Percentiles rank a stretch among this genome's conserved stretches.
These are phyloP conservation scores for Mycena olivaceomarginata DNA, from an alignment of 768 basidiomycete genomes.

Conservation along the genomic window DNA sequence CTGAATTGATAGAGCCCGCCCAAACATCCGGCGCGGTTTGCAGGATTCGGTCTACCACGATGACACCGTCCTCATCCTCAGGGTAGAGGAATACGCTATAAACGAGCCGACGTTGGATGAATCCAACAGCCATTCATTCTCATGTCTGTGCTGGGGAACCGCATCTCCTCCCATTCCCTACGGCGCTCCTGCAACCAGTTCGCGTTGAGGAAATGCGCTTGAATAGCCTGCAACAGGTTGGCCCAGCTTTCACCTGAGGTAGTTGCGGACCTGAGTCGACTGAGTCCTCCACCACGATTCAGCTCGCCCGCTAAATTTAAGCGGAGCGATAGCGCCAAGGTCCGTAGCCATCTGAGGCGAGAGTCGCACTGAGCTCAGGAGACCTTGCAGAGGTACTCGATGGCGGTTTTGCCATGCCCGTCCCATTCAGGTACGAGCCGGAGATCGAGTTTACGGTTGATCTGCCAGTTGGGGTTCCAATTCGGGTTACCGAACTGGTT, in stretches of 20 bases:
- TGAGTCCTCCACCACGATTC: slow-evolving; percentile 21
- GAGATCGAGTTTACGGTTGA: neutral
- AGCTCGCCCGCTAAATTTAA: slow-evolving; percentile 13
- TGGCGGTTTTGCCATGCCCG: neutral
- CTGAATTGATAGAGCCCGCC: slow-evolving; percentile 16
- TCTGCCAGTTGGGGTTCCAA: neutral
- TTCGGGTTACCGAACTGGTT: neutral
- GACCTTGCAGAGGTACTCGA: neutral
- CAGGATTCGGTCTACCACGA: neutral
- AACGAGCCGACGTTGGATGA: neutral
- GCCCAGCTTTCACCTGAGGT: slow-evolving; percentile 25
- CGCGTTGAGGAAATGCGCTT: slow-evolving; percentile 21
- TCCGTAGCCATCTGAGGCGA: neutral
- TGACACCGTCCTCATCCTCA: neutral
- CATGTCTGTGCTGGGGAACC: slow-evolving; percentile 8
- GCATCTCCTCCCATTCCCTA: slow-evolving; percentile 22
- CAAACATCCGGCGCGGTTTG: neutral
- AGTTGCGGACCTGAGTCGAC: neutral
- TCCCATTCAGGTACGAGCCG: neutral
- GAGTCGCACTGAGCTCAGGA: neutral
- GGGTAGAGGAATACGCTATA: slow-evolving; percentile 9
- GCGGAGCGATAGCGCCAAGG: neutral
- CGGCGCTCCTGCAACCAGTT: neutral
- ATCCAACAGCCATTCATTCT: slow-evolving; percentile 19
- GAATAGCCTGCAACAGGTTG: slow-evolving; percentile 7